phyloP scores from a whole-genome alignment of 1,139 yeast species.

The Saccharomycopsis hybrid region DNA sequence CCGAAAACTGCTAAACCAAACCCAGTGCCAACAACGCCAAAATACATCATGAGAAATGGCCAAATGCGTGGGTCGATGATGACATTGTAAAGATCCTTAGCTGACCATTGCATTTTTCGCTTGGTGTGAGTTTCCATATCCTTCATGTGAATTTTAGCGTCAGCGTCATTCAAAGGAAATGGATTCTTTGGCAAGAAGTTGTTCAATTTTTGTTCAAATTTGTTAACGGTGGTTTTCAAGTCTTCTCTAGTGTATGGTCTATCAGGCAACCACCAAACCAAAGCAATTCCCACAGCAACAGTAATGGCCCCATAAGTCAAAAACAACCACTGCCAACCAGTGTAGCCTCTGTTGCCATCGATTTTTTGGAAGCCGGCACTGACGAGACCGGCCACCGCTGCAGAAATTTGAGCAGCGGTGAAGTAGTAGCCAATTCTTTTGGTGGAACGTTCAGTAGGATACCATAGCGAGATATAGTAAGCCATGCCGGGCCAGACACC shows the following conservation, averaged over 20 bases:
- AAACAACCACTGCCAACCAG: conserved; percentile 90
- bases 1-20: conserved; percentile 82
- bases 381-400: conserved; percentile 80
- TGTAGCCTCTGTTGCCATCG: conserved; percentile 61
- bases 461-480: conserved; percentile 79
- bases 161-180: conserved; percentile 43
- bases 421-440: conserved; percentile 81
- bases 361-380: conserved; percentile 84
- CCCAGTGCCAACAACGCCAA: conserved; percentile 89
- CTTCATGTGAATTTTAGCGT: conserved; percentile 50
- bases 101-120: conserved; percentile 46
- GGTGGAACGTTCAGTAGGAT: conserved; percentile 73
- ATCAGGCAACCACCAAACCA: conserved; percentile 85
- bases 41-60: conserved; percentile 83
- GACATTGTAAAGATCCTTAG: conserved; percentile 52
- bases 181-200: conserved; percentile 21
- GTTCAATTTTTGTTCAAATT: conserved; percentile 15
- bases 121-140: conserved; percentile 54
- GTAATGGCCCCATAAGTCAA: conserved; percentile 71
- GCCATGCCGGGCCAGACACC: conserved; percentile 96
- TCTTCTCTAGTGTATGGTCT: conserved; percentile 34
- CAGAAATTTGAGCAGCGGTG: conserved; percentile 85
- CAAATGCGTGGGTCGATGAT: conserved; percentile 61
- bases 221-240: background rate
- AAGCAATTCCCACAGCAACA: conserved; percentile 54